Percentiles rank a stretch among this genome's conserved stretches.
These are phyloP conservation scores for Daedaleopsis nitida DNA, from an alignment of 768 basidiomycete species.

Conservation along the genomic window DNA sequence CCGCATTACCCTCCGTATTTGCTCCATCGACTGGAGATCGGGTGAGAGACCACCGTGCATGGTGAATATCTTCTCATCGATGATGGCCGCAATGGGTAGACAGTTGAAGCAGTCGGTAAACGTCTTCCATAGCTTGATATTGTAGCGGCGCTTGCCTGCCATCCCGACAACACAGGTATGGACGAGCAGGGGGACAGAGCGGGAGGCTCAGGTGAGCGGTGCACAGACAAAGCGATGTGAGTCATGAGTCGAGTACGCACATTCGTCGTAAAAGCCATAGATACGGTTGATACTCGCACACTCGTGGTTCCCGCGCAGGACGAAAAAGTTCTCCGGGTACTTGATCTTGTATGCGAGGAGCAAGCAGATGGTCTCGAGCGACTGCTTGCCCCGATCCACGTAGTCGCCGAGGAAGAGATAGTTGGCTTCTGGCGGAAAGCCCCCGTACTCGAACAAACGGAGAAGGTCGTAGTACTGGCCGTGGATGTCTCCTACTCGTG, in stretches of 20 bases:
- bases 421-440: conserved; percentile 99
- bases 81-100: conserved; percentile 97
- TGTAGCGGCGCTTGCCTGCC: conserved; percentile 98
- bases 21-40: conserved; percentile 98
- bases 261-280: conserved; percentile 99
- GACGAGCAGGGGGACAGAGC: conserved; percentile 2
- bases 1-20: conserved; percentile 98
- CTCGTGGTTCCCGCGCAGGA: conserved; percentile 98
- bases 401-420: conserved; percentile 99
- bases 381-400: conserved; percentile 98
- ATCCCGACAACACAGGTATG: neutral
- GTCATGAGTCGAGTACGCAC: conserved; percentile 50
- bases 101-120: conserved; percentile 99
- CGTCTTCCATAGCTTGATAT: conserved; percentile 99
- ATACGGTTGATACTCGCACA: conserved; percentile 99
- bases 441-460: conserved; percentile 97
- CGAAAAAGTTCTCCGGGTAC: conserved; percentile 99
- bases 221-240: conserved; percentile 1
- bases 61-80: conserved; percentile 99
- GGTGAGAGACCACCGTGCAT: conserved; percentile 99
- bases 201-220: conserved; percentile 11
- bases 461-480: conserved; percentile 99
- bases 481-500: conserved; percentile 90
- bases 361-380: conserved; percentile 98
- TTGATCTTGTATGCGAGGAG: conserved; percentile 99